A percentile compares a stretch with the other conserved stretches of the same genome.
These are phyloP conservation scores for Maudiozyma bulderi DNA, from an alignment of 805 yeast genomes.

Conservation along the genomic window DNA sequence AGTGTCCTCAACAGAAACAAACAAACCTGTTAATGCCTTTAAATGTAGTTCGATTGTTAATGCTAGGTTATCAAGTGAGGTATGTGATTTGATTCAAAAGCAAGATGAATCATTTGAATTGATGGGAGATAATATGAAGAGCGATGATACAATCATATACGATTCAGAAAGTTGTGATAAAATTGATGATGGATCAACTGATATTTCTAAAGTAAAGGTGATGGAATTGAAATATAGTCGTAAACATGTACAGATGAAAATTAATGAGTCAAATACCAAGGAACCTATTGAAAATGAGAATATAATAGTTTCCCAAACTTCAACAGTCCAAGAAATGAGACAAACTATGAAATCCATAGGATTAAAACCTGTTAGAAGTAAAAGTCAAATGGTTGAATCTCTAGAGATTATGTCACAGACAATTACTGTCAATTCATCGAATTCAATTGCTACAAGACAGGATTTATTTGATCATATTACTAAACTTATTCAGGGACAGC, in stretches of 20 bases:
- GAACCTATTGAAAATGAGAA: background rate
- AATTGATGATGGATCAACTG: background rate
- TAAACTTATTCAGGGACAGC: conserved; percentile 11
- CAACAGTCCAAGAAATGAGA: conserved; percentile 18
- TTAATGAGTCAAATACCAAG: too few species aligned
- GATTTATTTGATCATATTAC: conserved; percentile 19
- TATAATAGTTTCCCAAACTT: conserved; percentile 11
- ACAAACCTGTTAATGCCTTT: background rate
- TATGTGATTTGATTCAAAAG: background rate
- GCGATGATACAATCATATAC: background rate
- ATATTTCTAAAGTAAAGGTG: background rate
- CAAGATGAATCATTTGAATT: background rate
- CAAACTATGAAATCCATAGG: conserved; percentile 18
- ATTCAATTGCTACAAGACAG: conserved; percentile 6
- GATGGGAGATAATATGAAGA: too few species aligned
- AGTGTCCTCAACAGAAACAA: background rate
- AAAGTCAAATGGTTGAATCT: conserved; percentile 22
- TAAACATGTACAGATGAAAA: too few species aligned
- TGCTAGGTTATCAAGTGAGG: background rate
- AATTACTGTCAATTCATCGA: conserved; percentile 6
- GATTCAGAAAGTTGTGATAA: background rate
- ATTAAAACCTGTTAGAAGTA: conserved; percentile 22
- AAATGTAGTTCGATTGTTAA: background rate
- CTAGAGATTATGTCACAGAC: conserved; percentile 22
- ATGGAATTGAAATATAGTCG: background rate